Evolutionary conservation across 2,329 filamentous ascomycete genomes (phyloP), one percentile per base, ranked within the genome.

Genomic region (Hysterium pulicare): DNA sequence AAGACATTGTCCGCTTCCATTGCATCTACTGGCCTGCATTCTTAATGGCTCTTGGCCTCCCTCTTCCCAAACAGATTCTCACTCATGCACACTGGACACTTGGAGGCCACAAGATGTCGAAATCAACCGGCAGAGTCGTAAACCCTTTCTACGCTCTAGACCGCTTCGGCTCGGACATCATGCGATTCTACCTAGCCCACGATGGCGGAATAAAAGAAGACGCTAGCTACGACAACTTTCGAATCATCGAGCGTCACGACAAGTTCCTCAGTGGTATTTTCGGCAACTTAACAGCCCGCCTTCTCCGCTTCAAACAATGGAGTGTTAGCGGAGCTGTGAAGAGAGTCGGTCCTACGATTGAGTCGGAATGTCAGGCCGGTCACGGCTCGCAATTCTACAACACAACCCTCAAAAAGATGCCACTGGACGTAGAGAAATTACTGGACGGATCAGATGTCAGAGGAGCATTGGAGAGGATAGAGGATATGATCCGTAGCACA

Each of bases 21-120:
- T 91, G 88, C 66, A 84, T 98, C 36, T 98, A 98, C 73, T 98
- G 94, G 93, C 93, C 93, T 0, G 93, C 93, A 3, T 86, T 98
- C 54, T 81, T 98, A 13, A 85, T 98, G 77, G 91, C 93, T 1
- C 73, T 96, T 11, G 83, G 84, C 39, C 74, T 97, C 4, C 85
- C 88, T 1, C 72, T 87, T 1, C 89, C 93, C 1, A 84, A 83
- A 58, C 82, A 83, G 49, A 79, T 98, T 23, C 73, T 98, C 2
- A 88, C 88, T 40, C 93, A 98, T 62, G 90, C 85, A 2, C 93
- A 98, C 65, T 98, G 94, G 93, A 95, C 90, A 11, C 83, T 98
- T 70, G 87, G 87, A 42, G 82, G 82, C 40, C 81, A 83, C 54
- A 98, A 98, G 68, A 98, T 98, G 90, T 91, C 90, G 47, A 98